Conservation (phyloP, 192 early-diverging fungal genomes). For the Coemansia sp. region DNA sequence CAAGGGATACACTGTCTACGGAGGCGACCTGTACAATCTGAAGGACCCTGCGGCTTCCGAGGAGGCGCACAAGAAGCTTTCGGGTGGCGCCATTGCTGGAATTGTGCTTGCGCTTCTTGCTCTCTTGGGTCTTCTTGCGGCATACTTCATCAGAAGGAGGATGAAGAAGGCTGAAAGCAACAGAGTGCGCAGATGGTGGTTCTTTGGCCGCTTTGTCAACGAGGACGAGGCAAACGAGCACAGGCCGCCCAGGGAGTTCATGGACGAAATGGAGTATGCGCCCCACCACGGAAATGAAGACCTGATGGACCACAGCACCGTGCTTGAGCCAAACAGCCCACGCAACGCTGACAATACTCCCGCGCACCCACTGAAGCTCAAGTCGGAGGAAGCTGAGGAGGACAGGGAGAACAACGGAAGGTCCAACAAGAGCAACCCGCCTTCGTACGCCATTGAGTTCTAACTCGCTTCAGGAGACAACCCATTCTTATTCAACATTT, state of each 20-base stretch:
- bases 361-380: background rate
- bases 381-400: background rate
- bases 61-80: slow-evolving; percentile 4
- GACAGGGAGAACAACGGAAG: background rate
- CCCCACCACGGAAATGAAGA: background rate
- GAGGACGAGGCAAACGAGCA: slow-evolving; percentile 3
- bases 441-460: slow-evolving; percentile 5
- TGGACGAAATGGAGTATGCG: slow-evolving; percentile 6
- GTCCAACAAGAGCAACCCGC: background rate
- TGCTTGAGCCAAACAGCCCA: background rate
- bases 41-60: background rate
- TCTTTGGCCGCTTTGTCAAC: slow-evolving; percentile 30
- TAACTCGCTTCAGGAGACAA: background rate
- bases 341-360: background rate
- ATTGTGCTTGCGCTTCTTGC: slow-evolving; percentile 15
- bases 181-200: slow-evolving; percentile 40
- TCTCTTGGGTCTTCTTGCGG: slow-evolving; percentile 15
- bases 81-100: slow-evolving; percentile 12
- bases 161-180: slow-evolving; percentile 4
- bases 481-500: no score
- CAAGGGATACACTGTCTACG: slow-evolving; percentile 13
- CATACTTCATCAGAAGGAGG: slow-evolving; percentile 9
- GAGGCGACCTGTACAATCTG: slow-evolving; percentile 34
- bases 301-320: background rate
- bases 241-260: background rate